Base-by-base conservation (phyloP, 1,284 basidiomycete species). In the Chalciporus sp. region DNA sequence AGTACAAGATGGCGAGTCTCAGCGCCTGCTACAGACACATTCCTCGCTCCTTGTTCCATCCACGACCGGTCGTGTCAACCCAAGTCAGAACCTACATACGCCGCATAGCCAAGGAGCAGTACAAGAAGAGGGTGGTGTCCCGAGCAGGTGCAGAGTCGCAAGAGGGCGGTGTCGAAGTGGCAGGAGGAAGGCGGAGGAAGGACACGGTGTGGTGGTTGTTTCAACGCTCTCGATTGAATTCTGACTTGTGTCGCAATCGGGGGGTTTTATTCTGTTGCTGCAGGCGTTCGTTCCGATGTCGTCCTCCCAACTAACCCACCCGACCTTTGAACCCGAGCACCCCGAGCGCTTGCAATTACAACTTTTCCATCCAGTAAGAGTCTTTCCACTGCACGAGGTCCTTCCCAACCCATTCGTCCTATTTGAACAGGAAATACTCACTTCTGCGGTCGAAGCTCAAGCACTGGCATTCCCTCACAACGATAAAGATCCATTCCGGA, bases 281-380 rank as follows among this genome's bases (percentile, higher is more conserved):
- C 16, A 69, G 67, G 68, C 71, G 12, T 69, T 69, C 33, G 64
- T 70, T 42, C 68, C 67, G 5, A 66, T 69, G 68, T 55, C 69
- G 6, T 42, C 57, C 14, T 58, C 28, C 72, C 74, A 42, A 83
- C 61, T 11, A 84, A 88, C 23, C 77, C 75, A 53, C 78, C 76
- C 40, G 80, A 78, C 33, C 85, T 77, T 45, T 88, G 81, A 1
- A 83, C 82, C 55, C 73, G 61, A 71, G 80, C 16, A 84, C 80
- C 58, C 76, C 76, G 16, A 82, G 76, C 17, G 73, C 11, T 88
- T 71, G 75, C 67, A 82, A 82, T 86, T 91, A 55, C 19, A 57
- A 9, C 51, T 58, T 14, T 59, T 57, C 41, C 49, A 58, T 43
- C 67, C 67, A 0, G 67, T 72, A 53, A 51, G 58, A 31, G 37